Evolutionary conservation across 768 basidiomycete species (phyloP), one percentile per base, ranked within the genome.

Genomic region (Lentinula edodes): DNA sequence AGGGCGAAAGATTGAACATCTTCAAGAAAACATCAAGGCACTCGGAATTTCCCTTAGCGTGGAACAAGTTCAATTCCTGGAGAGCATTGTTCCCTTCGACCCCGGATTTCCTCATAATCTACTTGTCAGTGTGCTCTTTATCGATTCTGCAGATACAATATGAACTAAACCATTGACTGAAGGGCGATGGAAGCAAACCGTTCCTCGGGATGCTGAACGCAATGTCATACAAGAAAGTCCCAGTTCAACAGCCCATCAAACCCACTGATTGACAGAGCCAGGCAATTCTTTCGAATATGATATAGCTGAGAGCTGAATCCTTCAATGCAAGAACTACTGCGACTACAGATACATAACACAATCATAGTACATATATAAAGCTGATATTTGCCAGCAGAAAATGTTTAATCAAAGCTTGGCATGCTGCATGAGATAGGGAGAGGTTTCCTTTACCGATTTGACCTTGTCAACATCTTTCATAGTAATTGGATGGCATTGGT

Each of bases 381-480:
- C 28, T 28, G 28, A 28, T 28, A 28, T 28, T 28, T 28, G 23
- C 23, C 28, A 28, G 28, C 28, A 3, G 6, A 39, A 2, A 39
- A 39, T 3, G 38, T 13, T 39, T 39, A 39, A 9, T 73, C 63
- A 82, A 23, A 83, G 75, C 63, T 79, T 83, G 34, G 83, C 83
- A 63, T 78, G 73, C 39, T 75, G 72, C 46, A 84, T 68, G 52
- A 84, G 72, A 67, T 76, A 83, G 15, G 71, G 63, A 15, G 88
- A 90, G 3, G n/a, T 52, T 38, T 77, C 76, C 45, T 82, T 77
- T 74, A 78, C 85, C 38, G 90, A 86, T 74, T 88, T 91, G 64
- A 90, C 90, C 73, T 86, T 91, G 68, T 89, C 79, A 3, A 93
- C 78, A 63, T 93, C 90, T 0, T 72, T 74, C 66, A 77, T 74